Evolutionary conservation across 208 protist species (phyloP).

Genomic region (Angomonas deanei): DNA sequence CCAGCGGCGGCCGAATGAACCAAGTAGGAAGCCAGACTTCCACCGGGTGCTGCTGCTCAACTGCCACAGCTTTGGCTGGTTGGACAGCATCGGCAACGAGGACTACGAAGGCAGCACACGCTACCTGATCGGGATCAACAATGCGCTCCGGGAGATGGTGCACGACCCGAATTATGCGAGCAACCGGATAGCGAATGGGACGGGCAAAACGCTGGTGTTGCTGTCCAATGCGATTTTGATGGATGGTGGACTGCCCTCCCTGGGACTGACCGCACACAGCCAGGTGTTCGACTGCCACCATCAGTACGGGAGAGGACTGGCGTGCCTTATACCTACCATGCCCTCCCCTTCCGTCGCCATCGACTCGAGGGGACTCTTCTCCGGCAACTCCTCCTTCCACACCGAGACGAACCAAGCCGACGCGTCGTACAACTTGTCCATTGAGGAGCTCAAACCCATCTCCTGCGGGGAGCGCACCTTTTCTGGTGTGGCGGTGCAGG

Average conservation of each 20-base stretch:
- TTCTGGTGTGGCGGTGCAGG: constrained; percentile 36
- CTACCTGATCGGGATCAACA: constrained; percentile 30
- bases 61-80: constrained; percentile 60
- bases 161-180: constrained; percentile 13
- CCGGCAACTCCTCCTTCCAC: background rate
- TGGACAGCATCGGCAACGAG: constrained; percentile 33
- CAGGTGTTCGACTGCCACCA: constrained; percentile 37
- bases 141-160: constrained; percentile 7
- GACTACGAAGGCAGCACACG: constrained; percentile 46
- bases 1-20: background rate
- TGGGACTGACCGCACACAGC: constrained; percentile 21
- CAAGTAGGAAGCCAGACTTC: background rate
- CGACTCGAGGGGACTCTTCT: background rate
- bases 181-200: constrained; percentile 4
- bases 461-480: constrained; percentile 40
- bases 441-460: constrained; percentile 16
- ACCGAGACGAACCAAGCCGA: background rate
- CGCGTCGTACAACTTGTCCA: background rate
- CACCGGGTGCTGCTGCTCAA: constrained; percentile 53
- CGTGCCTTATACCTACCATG: constrained; percentile 33
- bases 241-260: constrained; percentile 53
- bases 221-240: constrained; percentile 54
- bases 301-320: constrained; percentile 58
- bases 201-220: constrained; percentile 31
- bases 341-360: background rate